These are phyloP conservation scores for Trichoderma arundinaceum DNA, from an alignment of 2,329 filamentous ascomycete species.

Conservation along the genomic window DNA sequence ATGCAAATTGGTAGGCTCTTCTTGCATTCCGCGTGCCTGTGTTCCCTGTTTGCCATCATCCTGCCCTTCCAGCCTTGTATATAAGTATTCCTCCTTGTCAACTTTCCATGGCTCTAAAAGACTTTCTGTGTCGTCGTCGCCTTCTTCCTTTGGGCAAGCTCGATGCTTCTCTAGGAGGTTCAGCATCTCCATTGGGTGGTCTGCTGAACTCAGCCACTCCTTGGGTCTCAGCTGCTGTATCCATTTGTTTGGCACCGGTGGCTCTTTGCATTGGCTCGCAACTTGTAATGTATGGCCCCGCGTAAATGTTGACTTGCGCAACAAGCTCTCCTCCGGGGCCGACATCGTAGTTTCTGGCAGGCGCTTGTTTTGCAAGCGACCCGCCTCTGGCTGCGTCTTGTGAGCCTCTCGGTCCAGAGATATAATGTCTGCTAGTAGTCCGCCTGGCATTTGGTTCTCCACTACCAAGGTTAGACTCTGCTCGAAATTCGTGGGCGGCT, in stretches of 20 bases:
- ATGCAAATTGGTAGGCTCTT: constrained; percentile 29
- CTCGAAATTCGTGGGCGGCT: constrained; percentile 39
- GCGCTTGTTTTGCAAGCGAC: background rate
- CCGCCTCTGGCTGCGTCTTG: background rate
- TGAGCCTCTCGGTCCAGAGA: constrained; percentile 27
- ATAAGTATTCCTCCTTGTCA: background rate
- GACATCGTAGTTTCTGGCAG: background rate
- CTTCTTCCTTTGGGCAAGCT: constrained; percentile 36
- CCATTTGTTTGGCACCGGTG: background rate
- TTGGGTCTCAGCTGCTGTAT: background rate
- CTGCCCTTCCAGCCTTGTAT: too few relatives aligned
- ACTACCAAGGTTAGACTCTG: constrained; percentile 35
- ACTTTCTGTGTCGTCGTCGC: constrained; percentile 40
- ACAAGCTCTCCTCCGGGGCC: constrained; percentile 35
- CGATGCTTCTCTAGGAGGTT: constrained; percentile 42
- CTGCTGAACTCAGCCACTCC: background rate
- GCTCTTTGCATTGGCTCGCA: background rate
- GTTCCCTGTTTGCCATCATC: background rate
- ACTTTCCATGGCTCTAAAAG: constrained; percentile 34
- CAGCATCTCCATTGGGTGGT: constrained; percentile 15
- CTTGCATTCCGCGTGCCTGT: constrained; percentile 31
- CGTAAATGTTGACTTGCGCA: constrained; percentile 40
- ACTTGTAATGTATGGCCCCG: background rate
- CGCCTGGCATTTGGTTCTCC: constrained; percentile 21
- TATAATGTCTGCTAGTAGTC: constrained; percentile 32